Percentiles rank a stretch among this genome's conserved stretches.
Evolutionary conservation across 2,329 filamentous ascomycete genomes (phyloP).

Genomic region (Calonectria pauciramosa): DNA sequence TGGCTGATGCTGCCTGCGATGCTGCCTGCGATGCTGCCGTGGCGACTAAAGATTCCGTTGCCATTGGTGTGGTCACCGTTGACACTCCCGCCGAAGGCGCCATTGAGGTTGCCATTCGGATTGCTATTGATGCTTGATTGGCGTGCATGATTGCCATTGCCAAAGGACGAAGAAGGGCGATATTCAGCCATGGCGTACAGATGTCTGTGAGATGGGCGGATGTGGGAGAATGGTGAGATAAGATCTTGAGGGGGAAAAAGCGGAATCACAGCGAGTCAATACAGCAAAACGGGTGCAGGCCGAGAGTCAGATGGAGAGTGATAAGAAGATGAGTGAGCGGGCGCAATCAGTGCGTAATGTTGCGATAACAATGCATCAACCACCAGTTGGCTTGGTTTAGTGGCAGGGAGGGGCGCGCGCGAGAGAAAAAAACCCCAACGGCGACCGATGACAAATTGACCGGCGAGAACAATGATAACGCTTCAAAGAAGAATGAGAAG

Average conservation of each 20-base stretch:
- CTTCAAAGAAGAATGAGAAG: neutral
- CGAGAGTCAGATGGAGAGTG: neutral
- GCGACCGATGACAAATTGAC: neutral
- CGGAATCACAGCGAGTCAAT: slow-evolving; percentile 1
- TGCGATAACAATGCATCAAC: slow-evolving; percentile 22
- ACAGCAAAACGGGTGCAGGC: neutral
- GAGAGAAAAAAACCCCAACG: neutral
- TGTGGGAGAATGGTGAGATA: slow-evolving; percentile 6
- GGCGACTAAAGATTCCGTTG: neutral
- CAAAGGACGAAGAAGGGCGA: slow-evolving; percentile 17
- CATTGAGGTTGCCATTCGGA: neutral
- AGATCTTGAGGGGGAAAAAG: slow-evolving; percentile 12
- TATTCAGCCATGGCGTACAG: slow-evolving; percentile 20
- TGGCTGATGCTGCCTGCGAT: slow-evolving; percentile 17
- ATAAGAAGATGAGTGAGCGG: slow-evolving; percentile 11
- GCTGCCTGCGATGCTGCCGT: slow-evolving; percentile 16
- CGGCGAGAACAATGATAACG: neutral
- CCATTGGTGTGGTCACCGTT: neutral
- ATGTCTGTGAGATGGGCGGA: neutral
- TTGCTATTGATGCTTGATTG: slow-evolving; percentile 13
- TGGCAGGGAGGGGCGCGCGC: neutral
- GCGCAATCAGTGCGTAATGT: slow-evolving; percentile 24
- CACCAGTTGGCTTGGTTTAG: neutral
- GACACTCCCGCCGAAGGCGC: neutral
- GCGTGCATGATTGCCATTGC: slow-evolving; percentile 15